A percentile compares a stretch with the other conserved stretches of the same genome.
These are phyloP conservation scores for Lagenaria siceraria DNA, from an alignment of 306 rosid genomes.

Conservation along the genomic window DNA sequence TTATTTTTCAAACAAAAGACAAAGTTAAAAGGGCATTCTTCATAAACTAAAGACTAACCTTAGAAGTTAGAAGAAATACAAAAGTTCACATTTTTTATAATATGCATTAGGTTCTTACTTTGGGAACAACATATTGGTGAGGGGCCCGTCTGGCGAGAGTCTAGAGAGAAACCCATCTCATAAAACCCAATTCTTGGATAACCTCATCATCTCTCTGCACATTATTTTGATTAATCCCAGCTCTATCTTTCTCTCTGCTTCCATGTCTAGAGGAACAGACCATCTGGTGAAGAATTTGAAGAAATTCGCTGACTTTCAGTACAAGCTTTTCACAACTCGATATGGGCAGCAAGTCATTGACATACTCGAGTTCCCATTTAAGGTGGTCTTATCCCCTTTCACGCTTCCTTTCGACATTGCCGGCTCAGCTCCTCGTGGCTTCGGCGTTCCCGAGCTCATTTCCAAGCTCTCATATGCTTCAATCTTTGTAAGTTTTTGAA, in stretches of 20 bases:
- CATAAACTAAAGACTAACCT: no score
- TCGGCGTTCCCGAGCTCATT: slow-evolving; percentile 84
- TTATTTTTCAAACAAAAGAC: no score
- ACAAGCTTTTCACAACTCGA: slow-evolving; percentile 35
- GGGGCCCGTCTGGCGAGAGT: background rate
- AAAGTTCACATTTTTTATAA: no score
- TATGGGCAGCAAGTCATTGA: slow-evolving; percentile 63
- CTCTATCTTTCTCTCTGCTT: background rate
- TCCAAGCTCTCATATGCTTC: slow-evolving; percentile 85
- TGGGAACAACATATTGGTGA: background rate
- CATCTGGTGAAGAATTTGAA: slow-evolving; percentile 34
- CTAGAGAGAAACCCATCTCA: background rate
- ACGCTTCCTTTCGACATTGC: slow-evolving; percentile 66
- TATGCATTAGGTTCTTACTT: background rate
- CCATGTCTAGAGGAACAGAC: slow-evolving; percentile 44
- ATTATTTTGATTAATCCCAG: background rate
- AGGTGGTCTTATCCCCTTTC: slow-evolving; percentile 67
- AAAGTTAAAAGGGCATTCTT: no score
- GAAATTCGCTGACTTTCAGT: slow-evolving; percentile 37
- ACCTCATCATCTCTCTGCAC: background rate
- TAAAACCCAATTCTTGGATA: slow-evolving; percentile 1
- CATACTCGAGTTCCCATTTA: slow-evolving; percentile 59
- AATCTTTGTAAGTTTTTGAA: slow-evolving; percentile 46
- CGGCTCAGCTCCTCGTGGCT: slow-evolving; percentile 93
- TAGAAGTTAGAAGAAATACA: no score